phyloP scores from a whole-genome alignment of 2,329 filamentous ascomycete genomes.

The Penicillium sp. region DNA sequence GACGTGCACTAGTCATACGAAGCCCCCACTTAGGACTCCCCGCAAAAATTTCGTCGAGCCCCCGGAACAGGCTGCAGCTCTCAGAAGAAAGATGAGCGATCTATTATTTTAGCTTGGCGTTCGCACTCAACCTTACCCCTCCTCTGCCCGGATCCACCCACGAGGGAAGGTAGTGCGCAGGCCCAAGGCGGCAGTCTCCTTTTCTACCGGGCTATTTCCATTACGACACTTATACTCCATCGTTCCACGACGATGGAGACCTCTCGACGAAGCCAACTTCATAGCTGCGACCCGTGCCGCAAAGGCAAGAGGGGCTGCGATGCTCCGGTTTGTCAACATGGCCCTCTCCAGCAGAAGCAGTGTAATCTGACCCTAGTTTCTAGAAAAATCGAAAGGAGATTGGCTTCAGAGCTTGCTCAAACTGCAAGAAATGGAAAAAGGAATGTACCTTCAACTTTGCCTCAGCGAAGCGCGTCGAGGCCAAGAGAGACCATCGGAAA shows the following conservation, averaged over 20 bases:
- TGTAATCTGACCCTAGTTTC: background rate
- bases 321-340: conserved; percentile 28
- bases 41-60: conserved; percentile 1
- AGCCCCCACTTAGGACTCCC: background rate
- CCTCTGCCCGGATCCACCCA: background rate
- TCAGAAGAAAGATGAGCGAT: background rate
- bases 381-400: conserved; percentile 19
- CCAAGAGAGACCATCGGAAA: conserved; percentile 7
- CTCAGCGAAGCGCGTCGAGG: conserved; percentile 28
- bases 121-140: background rate
- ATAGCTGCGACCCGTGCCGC: conserved; percentile 52
- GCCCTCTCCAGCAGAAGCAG: background rate
- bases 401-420: conserved; percentile 37
- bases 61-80: background rate
- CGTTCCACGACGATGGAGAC: conserved; percentile 11
- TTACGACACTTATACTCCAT: background rate
- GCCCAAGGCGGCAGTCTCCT: background rate
- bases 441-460: conserved; percentile 51
- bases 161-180: background rate
- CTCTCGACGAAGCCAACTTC: conserved; percentile 23
- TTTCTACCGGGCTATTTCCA: background rate
- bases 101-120: background rate
- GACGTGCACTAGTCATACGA: background rate
- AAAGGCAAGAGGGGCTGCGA: conserved; percentile 51
- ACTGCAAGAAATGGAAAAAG: conserved; percentile 50